Evolutionary conservation across 352 stramenopile genomes (phyloP).

Genomic region (Phytophthora fragariaefolia): DNA sequence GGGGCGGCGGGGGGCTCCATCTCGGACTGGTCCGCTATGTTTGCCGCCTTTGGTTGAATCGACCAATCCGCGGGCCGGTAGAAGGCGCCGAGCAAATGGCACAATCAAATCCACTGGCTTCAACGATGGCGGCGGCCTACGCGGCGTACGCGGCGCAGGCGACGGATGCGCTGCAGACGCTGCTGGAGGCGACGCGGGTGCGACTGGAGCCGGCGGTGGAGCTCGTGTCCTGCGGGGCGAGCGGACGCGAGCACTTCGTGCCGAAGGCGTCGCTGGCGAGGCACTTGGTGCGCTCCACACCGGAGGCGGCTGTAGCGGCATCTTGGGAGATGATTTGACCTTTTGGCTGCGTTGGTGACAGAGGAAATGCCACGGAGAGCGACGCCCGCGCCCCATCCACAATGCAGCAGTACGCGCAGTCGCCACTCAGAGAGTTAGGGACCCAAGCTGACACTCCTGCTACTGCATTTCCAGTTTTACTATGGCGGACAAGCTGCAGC

Average conservation of each 20-base stretch:
- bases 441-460: conserved; percentile 7
- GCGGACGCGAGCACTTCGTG: conserved; percentile 47
- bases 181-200: conserved; percentile 47
- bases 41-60: conserved; percentile 29
- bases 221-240: conserved; percentile 44
- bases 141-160: conserved; percentile 36
- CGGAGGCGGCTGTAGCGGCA: neutral
- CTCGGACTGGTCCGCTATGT: conserved; percentile 31
- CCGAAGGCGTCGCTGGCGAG: conserved; percentile 34
- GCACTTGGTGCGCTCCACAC: conserved; percentile 70
- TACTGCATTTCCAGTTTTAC: conserved; percentile 30
- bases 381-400: conserved; percentile 20
- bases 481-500: conserved; percentile 24
- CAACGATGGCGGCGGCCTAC: conserved; percentile 31
- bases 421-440: neutral
- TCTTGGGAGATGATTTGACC: neutral
- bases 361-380: conserved; percentile 39
- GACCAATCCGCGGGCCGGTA: conserved; percentile 10
- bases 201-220: conserved; percentile 34
- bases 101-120: conserved; percentile 50
- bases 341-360: conserved; percentile 14
- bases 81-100: conserved; percentile 34
- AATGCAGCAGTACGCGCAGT: conserved; percentile 27
- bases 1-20: conserved; percentile 15
- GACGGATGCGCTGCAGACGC: conserved; percentile 34